Evolutionary conservation across 345 rosid genomes (phyloP).

Genomic region (Gossypium stocksii): DNA sequence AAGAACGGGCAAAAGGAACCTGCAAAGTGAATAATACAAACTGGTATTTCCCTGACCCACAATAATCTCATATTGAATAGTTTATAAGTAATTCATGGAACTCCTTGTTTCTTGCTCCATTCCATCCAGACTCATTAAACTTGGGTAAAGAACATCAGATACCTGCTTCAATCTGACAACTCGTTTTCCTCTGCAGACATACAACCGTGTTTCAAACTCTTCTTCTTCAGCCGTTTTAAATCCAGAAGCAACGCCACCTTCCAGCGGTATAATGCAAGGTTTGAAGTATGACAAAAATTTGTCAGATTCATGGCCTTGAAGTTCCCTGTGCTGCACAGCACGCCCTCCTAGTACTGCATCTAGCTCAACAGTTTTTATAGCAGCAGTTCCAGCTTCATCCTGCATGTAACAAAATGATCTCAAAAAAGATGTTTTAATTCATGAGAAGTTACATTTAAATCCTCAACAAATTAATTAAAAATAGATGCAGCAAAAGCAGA

Average conservation of each 20-base stretch:
- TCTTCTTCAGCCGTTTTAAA: conserved; percentile 79
- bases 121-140: neutral
- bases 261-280: conserved; percentile 93
- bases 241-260: conserved; percentile 98
- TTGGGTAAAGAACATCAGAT: conserved; percentile 10
- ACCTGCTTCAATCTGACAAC: conserved; percentile 96
- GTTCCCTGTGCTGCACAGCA: conserved; percentile 94
- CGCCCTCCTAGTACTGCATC: conserved; percentile 97
- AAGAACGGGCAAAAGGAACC: conserved; percentile 95
- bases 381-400: conserved; percentile 99
- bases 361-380: conserved; percentile 92
- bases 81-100: neutral
- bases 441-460: conserved; percentile 12
- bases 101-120: neutral
- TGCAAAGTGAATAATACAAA: conserved; percentile 32
- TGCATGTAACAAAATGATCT: conserved; percentile 24
- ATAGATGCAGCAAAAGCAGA: conserved; percentile 21
- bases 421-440: conserved; percentile 10
- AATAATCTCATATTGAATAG: conserved; percentile 13
- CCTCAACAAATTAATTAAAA: conserved; percentile 10
- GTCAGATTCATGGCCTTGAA: conserved; percentile 97
- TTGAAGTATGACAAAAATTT: conserved; percentile 95
- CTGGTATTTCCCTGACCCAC: conserved; percentile 18
- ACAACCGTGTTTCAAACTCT: conserved; percentile 80
- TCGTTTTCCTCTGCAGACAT: conserved; percentile 89